Evolutionary conservation across 2,329 filamentous ascomycete genomes (phyloP), one percentile per base, ranked within the genome.

Genomic region (Colletotrichum truncatum): DNA sequence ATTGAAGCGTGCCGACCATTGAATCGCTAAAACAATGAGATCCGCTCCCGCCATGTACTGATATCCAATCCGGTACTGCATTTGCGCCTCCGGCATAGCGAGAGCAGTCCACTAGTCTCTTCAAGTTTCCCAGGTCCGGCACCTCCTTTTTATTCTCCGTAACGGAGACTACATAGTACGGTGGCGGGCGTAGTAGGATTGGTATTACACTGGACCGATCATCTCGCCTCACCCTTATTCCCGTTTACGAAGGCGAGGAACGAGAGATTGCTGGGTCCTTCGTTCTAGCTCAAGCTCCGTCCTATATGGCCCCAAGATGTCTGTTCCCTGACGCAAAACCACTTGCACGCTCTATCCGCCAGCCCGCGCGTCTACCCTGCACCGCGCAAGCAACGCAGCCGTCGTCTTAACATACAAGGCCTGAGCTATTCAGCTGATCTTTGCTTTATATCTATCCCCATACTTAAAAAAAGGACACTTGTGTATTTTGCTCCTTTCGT

Each of bases 121-220:
- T 14, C 18, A 54, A 46, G 18, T 32, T n/a, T 32, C 48, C 48
- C 39, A 34, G 23, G 32, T 11, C 41, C 25, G 46, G 25, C 55
- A 51, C 56, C 46, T 59, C 36, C 36, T 45, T 60, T 45, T 54
- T 48, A 60, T 48, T 60, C 32, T 41, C 49, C 49, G 55, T 25
- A 57, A 52, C 41, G 62, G 49, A 43, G 26, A 49, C 21, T 36
- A 28, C 48, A 11, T 64, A 25, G 34, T 41, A n/a, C n/a, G n/a
- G n/a, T n/a, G n/a, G n/a, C n/a, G n/a, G n/a, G n/a, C n/a, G n/a
- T n/a, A n/a, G n/a, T n/a, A n/a, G 48, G 56, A 32, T 52, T 59
- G 18, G 51, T 34, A 54, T 54, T 54, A 39, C 28, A 45, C 45
- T 46, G 55, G 46, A 60, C 39, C 61, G 38, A 46, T 64, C 61